Evolutionary conservation across 2,329 filamentous ascomycete species (phyloP).

Genomic region (Metarhizium brunneum): DNA sequence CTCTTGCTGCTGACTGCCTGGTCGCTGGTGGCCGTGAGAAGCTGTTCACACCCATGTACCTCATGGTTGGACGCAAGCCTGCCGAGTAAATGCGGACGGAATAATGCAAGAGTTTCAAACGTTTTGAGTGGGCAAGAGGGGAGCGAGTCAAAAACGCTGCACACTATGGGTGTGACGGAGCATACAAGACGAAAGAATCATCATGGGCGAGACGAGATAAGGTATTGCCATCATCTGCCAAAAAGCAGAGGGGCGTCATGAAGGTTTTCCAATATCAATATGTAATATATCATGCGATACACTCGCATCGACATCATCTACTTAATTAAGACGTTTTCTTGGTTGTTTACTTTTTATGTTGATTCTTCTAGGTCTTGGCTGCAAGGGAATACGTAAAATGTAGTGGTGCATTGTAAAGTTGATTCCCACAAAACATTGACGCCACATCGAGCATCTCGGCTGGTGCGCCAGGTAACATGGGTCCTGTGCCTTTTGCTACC

Average conservation of each 20-base stretch:
- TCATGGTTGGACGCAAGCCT: conserved; percentile 91
- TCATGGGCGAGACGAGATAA: not conserved
- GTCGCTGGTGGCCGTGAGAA: conserved; percentile 81
- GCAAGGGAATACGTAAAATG: no score
- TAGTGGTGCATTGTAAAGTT: no score
- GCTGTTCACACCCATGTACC: conserved; percentile 97
- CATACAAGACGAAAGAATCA: not conserved
- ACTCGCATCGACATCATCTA: not conserved
- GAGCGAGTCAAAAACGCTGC: not conserved
- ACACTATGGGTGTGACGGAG: not conserved
- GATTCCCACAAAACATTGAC: no score
- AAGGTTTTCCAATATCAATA: not conserved
- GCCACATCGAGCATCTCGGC: no score
- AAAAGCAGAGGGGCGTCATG: conserved; percentile 3
- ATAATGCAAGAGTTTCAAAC: not conserved
- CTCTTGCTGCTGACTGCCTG: conserved; percentile 70
- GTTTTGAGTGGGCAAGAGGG: not conserved
- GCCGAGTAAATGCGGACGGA: conserved; percentile 6
- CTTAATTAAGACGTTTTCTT: no score
- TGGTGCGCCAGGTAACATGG: no score
- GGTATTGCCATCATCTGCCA: not conserved
- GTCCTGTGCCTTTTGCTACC: no score
- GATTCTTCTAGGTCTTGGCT: no score
- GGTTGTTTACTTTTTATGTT: no score
- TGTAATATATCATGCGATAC: conserved; percentile 1